phyloP scores from a whole-genome alignment of 2,329 filamentous ascomycete genomes.

The Claviceps citrina region DNA sequence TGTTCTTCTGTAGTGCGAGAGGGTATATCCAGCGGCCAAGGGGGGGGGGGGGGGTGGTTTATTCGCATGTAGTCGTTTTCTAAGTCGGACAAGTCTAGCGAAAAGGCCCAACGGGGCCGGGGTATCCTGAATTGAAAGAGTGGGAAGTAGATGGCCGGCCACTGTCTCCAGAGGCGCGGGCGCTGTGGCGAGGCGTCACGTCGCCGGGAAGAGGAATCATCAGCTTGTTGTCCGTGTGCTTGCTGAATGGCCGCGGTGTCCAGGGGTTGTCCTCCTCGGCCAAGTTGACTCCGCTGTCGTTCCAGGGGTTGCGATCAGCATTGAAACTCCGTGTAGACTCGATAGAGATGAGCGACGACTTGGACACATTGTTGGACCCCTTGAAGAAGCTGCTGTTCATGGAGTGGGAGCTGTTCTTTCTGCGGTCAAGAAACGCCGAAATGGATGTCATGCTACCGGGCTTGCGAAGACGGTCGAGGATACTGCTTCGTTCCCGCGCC shows the following conservation, averaged over 20 bases:
- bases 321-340: slow-evolving; percentile 84
- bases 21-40: slow-evolving; percentile 55
- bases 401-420: slow-evolving; percentile 84
- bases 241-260: slow-evolving; percentile 47
- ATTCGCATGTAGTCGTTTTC: slow-evolving; percentile 35
- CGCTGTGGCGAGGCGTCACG: slow-evolving; percentile 66
- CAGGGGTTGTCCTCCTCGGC: slow-evolving; percentile 69
- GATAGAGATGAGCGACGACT: slow-evolving; percentile 88
- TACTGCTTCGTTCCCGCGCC: slow-evolving; percentile 60
- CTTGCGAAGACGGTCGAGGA: slow-evolving; percentile 88
- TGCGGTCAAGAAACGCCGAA: slow-evolving; percentile 85
- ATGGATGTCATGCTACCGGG: slow-evolving; percentile 89
- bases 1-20: slow-evolving; percentile 43
- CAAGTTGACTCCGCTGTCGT: slow-evolving; percentile 90
- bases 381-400: slow-evolving; percentile 79
- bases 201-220: slow-evolving; percentile 59
- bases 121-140: slow-evolving; percentile 92
- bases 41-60: too few species aligned
- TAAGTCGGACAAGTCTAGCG: slow-evolving; percentile 50
- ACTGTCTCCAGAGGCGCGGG: slow-evolving; percentile 76
- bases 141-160: slow-evolving; percentile 87
- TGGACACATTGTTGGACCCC: slow-evolving; percentile 77
- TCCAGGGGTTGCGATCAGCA: slow-evolving; percentile 93
- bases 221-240: slow-evolving; percentile 48
- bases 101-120: slow-evolving; percentile 78